Base-by-base conservation (phyloP, 495 filamentous ascomycete genomes). In the Neurospora sp. region DNA sequence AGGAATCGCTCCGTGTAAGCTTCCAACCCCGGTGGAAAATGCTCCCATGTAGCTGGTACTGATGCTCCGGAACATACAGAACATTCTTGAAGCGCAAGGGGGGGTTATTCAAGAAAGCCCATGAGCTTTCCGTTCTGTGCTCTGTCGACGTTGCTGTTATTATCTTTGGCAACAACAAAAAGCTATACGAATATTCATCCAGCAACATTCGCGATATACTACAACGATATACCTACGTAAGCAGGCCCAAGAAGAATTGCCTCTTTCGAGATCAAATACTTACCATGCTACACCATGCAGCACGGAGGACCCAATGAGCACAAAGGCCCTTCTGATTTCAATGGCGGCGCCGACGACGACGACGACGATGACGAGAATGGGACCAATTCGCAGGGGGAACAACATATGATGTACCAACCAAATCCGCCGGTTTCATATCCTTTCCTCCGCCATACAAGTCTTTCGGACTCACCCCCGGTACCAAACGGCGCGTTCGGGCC, bases 71-170 rank as follows among this genome's bases (percentile, higher is more conserved):
- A 18, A 86, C 39, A 8, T 72, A 72, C 80, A 98, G 96, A 73
- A 99, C 96, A 40, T 99, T 99, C 82, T 86, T 99, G 72, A 99
- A 99, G 86, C 92, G 96, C 83, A 99, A 99, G 84, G 96, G 95
- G 77, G 96, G 96, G 78, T 87, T 99, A 35, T 98, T 99, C 88
- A 99, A 99, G 89, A 99, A 99, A 88, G 96, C 96, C 72, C 93
- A 99, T 84, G 96, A 99, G 87, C 88, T 99, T 35, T 97, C 95
- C 74, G 96, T 98, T 54, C 90, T 99, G 75, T 99, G 96, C 82
- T 97, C 93, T 66, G 96, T 99, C 78, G 96, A 99, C 83, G 95
- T 99, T 76, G 96, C 96, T 37, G 96, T 99, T 74, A 95, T 99
- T 77, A 98, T 99, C 77, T 98, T 98, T 80, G 95, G 95, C 76